Base-by-base conservation (phyloP, 495 filamentous ascomycete genomes). In the Neurospora pannonica region DNA sequence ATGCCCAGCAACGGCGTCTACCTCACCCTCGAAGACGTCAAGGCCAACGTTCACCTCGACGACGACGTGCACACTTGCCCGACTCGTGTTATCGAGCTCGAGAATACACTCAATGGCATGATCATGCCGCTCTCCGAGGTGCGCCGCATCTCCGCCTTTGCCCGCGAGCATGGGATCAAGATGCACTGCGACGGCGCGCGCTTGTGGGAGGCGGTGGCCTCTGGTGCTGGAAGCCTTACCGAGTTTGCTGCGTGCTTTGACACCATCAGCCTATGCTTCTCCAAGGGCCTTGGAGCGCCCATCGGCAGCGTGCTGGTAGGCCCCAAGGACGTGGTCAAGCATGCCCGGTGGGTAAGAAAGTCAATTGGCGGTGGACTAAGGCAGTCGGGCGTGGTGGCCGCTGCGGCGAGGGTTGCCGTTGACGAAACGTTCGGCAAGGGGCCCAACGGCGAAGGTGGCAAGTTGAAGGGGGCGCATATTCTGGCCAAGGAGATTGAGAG, bases 271-370 rank as follows among this genome's bases (percentile, higher is more conserved):
- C 84, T 97, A 13, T 97, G 94, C 81, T 95, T 98, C 78, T 92
- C 89, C 36, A 98, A 98, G 82, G 93, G 94, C 0, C 85, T 98
- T 0, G 95, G 95, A 0, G 95, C 95, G 0, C 95, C 95, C 0
- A 90, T 97, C 70, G 95, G 95, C 1, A 92, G 90, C 72, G 89
- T 97, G 70, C 83, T 97, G 38, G 87, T 95, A 0, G 94, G 93
- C 3, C 86, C 82, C 11, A 81, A 87, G 73, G 81, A 82, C 0
- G 90, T 93, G 73, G 90, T 96, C 74, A 89, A 91, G 76, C 88
- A 90, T 38, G 92, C 92, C 2, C 84, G 93, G 4, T 94, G 92
- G 90, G 86, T 97, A 34, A 86, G 94, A 67, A 97, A 98, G 83
- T 87, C 87, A 3, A 90, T 97, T 75, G 95, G 95, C 2, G 95